Evolutionary conservation across 257 asterid species (phyloP), one percentile per base, ranked within the genome.

Genomic region (Solanum ahanhuiri): DNA sequence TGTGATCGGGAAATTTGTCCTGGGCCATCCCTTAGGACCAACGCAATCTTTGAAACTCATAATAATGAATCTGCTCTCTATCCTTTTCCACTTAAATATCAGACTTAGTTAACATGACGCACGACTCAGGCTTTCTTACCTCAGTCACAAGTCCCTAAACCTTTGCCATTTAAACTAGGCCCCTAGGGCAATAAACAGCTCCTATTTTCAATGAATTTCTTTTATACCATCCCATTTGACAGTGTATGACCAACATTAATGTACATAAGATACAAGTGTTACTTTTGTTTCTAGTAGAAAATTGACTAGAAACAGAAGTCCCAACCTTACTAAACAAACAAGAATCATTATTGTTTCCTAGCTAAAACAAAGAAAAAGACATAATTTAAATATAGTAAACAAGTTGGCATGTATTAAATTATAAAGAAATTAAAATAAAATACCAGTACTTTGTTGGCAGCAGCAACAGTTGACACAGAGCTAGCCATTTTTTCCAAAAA

Each of bases 381-480:
- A 30, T 30, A 30, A 1, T 25, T 25, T 79, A 15, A 45, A 17
- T 25, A 43, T 43, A 23, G 3, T 2, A 67, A 54, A 70, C 31
- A 69, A 66, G 22, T 31, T 20, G 33, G 3, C 35, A 86, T 31
- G 48, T 22, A 10, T 41, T 41, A 4, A 17, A 34, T 23, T 85
- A 41, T 58, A 84, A 48, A 25, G 70, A 10, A 22, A 41, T 0
- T 8, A n/a, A 22, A 69, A 83, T 12, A 58, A 12, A 45, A 79
- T 89, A 93, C 93, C 93, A 28, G 11, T 69, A 88, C 69, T 85
- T 83, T 86, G 91, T 89, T 90, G 8, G 89, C 82, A 58, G 91
- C 90, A 63, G 92, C 92, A 64, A 87, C 58, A 30, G 91, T 87
- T 37, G 91, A 88, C 87, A 91, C 86, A 69, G 93, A 88, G 91